Base-by-base conservation (phyloP, 208 protist species). In the Herpetomonas samuelpessoai region DNA sequence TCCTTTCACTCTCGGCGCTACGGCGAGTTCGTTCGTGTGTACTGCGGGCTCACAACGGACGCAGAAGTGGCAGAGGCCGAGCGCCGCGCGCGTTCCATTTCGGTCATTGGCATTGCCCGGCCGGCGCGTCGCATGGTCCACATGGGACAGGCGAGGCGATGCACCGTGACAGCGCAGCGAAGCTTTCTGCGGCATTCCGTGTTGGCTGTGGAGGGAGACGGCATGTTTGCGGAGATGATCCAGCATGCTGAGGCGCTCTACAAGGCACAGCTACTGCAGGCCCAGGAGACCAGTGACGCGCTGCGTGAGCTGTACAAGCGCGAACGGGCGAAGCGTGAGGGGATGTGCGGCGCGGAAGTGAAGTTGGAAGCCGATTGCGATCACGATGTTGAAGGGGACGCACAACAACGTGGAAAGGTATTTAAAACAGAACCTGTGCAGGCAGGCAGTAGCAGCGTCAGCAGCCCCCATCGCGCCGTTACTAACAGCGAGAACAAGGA, bases 141-240 rank as follows among this genome's bases (percentile, higher is more conserved):
- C 47, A 24, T 49, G 19, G 64, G 49, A 30, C n/a, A n/a, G n/a
- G n/a, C n/a, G n/a, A n/a, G n/a, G n/a, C n/a, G n/a, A n/a, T 53
- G 69, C 6, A 41, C 64, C 2, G 74, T 90, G 55, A 63, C 64
- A 10, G 66, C 74, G 22, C 64, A 64, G 25, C 68, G 77, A 2
- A 30, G 55, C 14, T 86, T 91, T 64, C 56, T 81, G 28, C 81
- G 83, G 9, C 87, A 94, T 61, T 82, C 83, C 25, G 81, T 91
- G 22, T 58, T 94, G 10, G 81, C 87, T 22, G 84, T 94, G n/a
- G 87, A 94, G 49, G 87, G 87, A 14, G 87, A 94, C 44, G 81
- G 74, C 0, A 66, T 84, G n/a, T 94, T 94, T 68, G 57, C 60
- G 28, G 71, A 76, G 48, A 54, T 94, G 44, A 79, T 88, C 19